Evolutionary conservation across 257 asterid genomes (phyloP).

Genomic region (Thymus mandschuricus): DNA sequence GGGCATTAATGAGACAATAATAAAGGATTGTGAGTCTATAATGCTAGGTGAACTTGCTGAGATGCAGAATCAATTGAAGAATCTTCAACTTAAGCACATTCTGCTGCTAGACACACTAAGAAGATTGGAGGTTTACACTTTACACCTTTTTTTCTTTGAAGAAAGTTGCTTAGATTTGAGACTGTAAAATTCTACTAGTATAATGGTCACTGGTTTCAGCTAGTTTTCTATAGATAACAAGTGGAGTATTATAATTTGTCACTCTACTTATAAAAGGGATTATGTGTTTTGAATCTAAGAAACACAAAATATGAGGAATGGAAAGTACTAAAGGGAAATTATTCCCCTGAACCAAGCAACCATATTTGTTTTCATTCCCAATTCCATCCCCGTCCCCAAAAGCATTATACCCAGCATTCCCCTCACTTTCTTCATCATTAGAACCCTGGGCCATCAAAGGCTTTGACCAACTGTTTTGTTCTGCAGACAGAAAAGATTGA

Average conservation of each 20-base stretch:
- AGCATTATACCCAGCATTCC: background rate
- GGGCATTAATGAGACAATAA: constrained; percentile 64
- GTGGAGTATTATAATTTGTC: constrained; percentile 9
- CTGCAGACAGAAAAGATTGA: constrained; percentile 93
- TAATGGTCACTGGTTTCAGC: constrained; percentile 19
- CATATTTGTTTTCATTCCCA: background rate
- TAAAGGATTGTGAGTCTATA: constrained; percentile 86
- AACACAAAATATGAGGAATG: background rate
- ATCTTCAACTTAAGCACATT: constrained; percentile 86
- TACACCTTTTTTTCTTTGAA: constrained; percentile 32
- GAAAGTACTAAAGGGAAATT: background rate
- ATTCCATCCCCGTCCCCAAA: background rate
- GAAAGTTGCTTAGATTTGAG: constrained; percentile 27
- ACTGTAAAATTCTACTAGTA: constrained; percentile 4
- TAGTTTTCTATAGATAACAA: constrained; percentile 11
- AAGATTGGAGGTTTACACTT: constrained; percentile 76
- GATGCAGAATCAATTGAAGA: constrained; percentile 81
- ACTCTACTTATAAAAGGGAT: constrained; percentile 9
- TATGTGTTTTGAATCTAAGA: constrained; percentile 9
- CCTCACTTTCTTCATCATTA: constrained; percentile 14
- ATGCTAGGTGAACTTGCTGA: constrained; percentile 74
- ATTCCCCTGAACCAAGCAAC: background rate
- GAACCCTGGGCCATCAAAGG: constrained; percentile 21
- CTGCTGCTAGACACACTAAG: constrained; percentile 86
- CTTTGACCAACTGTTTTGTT: constrained; percentile 27